Evolutionary conservation across 768 basidiomycete genomes (phyloP), one percentile per base, ranked within the genome.

Genomic region (Lactarius quietus): DNA sequence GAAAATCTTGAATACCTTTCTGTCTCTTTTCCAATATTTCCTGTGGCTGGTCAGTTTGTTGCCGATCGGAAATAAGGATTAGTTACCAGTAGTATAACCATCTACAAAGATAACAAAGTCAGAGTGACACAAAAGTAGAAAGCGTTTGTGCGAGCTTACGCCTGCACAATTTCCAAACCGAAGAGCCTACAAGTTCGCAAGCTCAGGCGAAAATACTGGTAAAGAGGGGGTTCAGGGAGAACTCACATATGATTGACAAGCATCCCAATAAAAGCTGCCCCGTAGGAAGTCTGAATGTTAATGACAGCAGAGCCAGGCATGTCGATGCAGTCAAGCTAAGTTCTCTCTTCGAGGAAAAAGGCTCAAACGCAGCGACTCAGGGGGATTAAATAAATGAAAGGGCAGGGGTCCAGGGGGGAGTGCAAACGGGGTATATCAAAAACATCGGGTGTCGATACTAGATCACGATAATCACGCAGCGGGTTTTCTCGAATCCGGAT

Each of bases 41-140:
- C 57, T 64, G 17, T 17, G 26, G 6, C 35, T 14, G 8, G 0
- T 64, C 1, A 43, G 26, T 28, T 59, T n/a, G 17, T 36, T 36
- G 36, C 36, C n/a, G n/a, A 36, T 36, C 36, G 36, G 33, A 36
- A 2, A 36, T 12, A 36, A 36, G 36, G 36, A 36, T 12, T 7
- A 12, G 8, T 36, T 35, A 64, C 63, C 9, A 43, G 18, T 20
- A 59, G 23, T 59, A 64, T 5, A 10, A 18, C 63, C 63, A 64
- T 28, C 63, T 64, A 33, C 29, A 53, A 20, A 39, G 28, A 20
- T 18, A 18, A 18, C 45, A 48, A 23, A 54, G 52, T 53, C 57
- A 43, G 41, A 1, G 26, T 9, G 36, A 41, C n/a, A n/a, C n/a
- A 3, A 38, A 36, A 54, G 3, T 18, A 18, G 29, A 59, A 6